A percentile compares a stretch with the other conserved stretches of the same genome.
phyloP scores from a whole-genome alignment of 805 yeast species.

The Clavispora fructus region DNA sequence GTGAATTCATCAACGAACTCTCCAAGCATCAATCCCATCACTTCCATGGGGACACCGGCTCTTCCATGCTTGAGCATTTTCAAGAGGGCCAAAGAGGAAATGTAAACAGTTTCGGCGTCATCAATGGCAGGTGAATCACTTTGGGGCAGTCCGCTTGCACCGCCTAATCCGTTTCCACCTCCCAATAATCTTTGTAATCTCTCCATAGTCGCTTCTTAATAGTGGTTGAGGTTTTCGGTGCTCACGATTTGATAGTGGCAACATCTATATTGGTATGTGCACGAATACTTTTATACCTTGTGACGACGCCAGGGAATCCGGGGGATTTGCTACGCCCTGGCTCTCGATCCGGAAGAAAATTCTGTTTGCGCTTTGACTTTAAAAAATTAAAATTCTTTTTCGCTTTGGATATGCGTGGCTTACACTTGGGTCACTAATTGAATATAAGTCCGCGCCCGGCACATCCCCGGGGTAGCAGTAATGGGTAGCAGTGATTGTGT shows the following conservation, averaged over 20 bases:
- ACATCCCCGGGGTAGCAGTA: no score
- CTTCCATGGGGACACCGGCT: slow-evolving; percentile 77
- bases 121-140: slow-evolving; percentile 81
- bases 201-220: slow-evolving; percentile 29
- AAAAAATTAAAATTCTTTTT: no score
- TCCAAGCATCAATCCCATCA: slow-evolving; percentile 98
- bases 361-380: no score
- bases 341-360: no score
- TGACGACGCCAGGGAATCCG: background rate
- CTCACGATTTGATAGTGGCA: slow-evolving; percentile 5
- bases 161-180: slow-evolving; percentile 37
- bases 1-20: slow-evolving; percentile 97
- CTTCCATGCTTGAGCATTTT: slow-evolving; percentile 98
- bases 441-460: no score
- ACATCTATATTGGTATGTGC: slow-evolving; percentile 1
- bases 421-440: no score
- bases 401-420: no score
- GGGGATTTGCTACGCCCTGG: background rate
- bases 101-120: slow-evolving; percentile 93
- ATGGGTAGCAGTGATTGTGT: no score
- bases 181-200: slow-evolving; percentile 46
- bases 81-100: slow-evolving; percentile 88
- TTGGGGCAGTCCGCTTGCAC: slow-evolving; percentile 39
- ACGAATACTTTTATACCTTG: background rate
- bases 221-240: background rate